Conservation (phyloP, 129 eudicot genomes). For the Lactuca sativa region DNA sequence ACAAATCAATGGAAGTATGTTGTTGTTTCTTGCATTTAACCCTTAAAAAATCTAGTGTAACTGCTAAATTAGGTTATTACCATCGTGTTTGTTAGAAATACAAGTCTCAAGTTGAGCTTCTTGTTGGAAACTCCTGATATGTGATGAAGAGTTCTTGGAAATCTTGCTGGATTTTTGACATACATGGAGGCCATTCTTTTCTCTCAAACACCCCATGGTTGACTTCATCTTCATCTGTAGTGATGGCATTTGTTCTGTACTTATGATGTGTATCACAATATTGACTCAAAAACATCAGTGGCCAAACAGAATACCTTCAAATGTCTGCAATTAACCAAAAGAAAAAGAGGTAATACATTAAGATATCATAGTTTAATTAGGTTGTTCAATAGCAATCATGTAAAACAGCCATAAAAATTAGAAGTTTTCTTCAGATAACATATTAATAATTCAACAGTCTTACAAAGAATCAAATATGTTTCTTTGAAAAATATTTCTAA, state of each 20-base stretch:
- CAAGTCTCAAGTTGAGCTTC: constrained; percentile 36
- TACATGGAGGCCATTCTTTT: constrained; percentile 69
- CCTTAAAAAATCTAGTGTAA: neutral
- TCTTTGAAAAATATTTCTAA: neutral
- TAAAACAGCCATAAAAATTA: neutral
- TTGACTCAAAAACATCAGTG: constrained; percentile 43
- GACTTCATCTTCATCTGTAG: constrained; percentile 89
- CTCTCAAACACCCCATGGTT: constrained; percentile 59
- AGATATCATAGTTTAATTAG: constrained; percentile 6
- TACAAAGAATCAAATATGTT: neutral
- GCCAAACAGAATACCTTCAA: constrained; percentile 36
- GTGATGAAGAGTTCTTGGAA: constrained; percentile 55
- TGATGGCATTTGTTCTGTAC: constrained; percentile 86
- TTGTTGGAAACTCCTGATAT: constrained; percentile 38
- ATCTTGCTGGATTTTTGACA: constrained; percentile 72
- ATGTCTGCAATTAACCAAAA: constrained; percentile 28
- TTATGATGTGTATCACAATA: constrained; percentile 28
- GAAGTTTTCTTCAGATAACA: neutral
- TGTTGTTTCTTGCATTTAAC: no score
- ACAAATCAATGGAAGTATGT: no score
- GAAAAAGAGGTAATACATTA: neutral
- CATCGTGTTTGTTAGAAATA: constrained; percentile 45
- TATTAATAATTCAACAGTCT: neutral
- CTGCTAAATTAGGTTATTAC: constrained; percentile 36
- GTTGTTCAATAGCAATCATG: neutral